A percentile compares a stretch with the other conserved stretches of the same genome.
These are phyloP conservation scores for Claviceps quebecensis DNA, from an alignment of 2,329 filamentous ascomycete species.

Conservation along the genomic window DNA sequence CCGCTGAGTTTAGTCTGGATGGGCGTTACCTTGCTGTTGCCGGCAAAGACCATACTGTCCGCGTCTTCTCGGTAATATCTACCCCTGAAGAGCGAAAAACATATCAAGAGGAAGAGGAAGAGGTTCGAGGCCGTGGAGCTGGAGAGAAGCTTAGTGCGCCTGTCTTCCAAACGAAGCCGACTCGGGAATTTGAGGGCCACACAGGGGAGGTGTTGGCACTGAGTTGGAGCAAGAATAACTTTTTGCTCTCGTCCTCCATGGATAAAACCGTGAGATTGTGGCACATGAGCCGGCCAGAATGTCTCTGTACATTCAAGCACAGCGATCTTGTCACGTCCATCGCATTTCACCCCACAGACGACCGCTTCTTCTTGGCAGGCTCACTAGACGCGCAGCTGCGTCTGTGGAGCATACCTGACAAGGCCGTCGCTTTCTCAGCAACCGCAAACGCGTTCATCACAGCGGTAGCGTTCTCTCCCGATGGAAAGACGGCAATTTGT, in stretches of 20 bases:
- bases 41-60: slow-evolving; percentile 72
- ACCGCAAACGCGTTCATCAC: slow-evolving; percentile 80
- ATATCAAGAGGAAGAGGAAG: slow-evolving; percentile 49
- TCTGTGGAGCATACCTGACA: slow-evolving; percentile 95
- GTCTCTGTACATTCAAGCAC: slow-evolving; percentile 86
- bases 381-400: slow-evolving; percentile 79
- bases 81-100: slow-evolving; percentile 63
- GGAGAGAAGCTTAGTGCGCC: slow-evolving; percentile 67
- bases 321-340: slow-evolving; percentile 92
- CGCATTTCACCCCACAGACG: slow-evolving; percentile 84
- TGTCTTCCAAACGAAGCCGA: slow-evolving; percentile 69
- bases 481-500: slow-evolving; percentile 79
- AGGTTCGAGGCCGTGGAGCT: slow-evolving; percentile 12
- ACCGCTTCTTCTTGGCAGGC: slow-evolving; percentile 91
- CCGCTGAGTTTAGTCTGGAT: slow-evolving; percentile 83
- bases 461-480: slow-evolving; percentile 82
- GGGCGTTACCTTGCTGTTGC: slow-evolving; percentile 85
- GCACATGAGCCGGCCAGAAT: slow-evolving; percentile 77
- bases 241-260: slow-evolving; percentile 90
- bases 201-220: slow-evolving; percentile 76
- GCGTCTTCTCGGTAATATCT: slow-evolving; percentile 80
- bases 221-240: slow-evolving; percentile 99
- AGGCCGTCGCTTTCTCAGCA: slow-evolving; percentile 71
- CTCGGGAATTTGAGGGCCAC: slow-evolving; percentile 72
- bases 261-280: slow-evolving; percentile 92